Conservation (phyloP, 257 asterid species). For the Nicotiana benthamiana region DNA sequence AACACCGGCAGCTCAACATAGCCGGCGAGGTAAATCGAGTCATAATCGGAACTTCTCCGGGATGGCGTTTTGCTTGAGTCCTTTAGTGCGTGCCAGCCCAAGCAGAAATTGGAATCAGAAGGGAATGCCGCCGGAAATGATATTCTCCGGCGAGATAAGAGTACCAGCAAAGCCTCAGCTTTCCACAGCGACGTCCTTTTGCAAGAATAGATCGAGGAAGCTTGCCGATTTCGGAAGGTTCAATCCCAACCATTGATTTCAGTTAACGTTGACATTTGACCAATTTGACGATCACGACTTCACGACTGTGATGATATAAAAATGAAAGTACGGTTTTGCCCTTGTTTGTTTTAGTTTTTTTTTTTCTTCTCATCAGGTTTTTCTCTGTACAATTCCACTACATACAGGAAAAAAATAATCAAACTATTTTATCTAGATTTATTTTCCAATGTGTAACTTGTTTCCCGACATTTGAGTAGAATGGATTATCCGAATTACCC, state of each 20-base stretch:
- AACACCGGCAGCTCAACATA: conserved; percentile 31
- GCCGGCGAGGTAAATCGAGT: conserved; percentile 27
- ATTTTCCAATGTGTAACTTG: background rate
- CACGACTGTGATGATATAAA: background rate
- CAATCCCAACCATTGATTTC: conserved; percentile 41
- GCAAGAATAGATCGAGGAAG: conserved; percentile 81
- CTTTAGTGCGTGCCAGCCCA: conserved; percentile 77
- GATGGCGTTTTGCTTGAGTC: conserved; percentile 63
- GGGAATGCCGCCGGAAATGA: conserved; percentile 49
- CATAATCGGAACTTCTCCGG: conserved; percentile 41
- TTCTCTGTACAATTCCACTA: conserved; percentile 15
- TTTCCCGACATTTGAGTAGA: background rate
- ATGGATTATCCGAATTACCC: background rate
- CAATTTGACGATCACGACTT: conserved; percentile 6
- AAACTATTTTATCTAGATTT: background rate
- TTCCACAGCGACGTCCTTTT: conserved; percentile 43
- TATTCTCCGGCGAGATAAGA: conserved; percentile 43
- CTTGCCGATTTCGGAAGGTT: conserved; percentile 80
- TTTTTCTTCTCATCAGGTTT: background rate
- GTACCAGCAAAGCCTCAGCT: conserved; percentile 34
- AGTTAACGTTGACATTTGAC: conserved; percentile 39
- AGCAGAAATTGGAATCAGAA: conserved; percentile 53
- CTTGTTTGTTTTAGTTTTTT: conserved; percentile 7
- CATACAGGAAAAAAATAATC: conserved; percentile 11
- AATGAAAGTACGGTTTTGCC: conserved; percentile 38